Evolutionary conservation across 2,329 filamentous ascomycete genomes (phyloP).

Genomic region (Saccharata proteae): DNA sequence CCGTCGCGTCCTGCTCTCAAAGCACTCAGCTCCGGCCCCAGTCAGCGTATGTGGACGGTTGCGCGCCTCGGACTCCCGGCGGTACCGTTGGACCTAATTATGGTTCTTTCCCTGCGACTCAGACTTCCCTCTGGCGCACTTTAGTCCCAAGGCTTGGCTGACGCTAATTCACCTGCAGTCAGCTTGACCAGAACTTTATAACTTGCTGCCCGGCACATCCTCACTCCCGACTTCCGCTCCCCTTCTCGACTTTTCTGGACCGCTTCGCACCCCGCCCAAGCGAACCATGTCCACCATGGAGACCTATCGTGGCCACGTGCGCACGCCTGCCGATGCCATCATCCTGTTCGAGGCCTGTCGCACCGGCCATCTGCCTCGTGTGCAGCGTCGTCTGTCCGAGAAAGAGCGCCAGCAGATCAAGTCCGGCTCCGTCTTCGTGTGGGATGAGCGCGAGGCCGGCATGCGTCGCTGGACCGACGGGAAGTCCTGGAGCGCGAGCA

Average conservation of each 20-base stretch:
- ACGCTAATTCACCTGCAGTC: constrained; percentile 8
- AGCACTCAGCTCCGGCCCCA: constrained; percentile 2
- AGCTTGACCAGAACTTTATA: constrained; percentile 9
- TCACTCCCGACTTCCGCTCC: neutral
- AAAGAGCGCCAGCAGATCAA: constrained; percentile 95
- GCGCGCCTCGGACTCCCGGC: too few relatives aligned
- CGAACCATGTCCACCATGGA: constrained; percentile 52
- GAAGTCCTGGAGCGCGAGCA: constrained; percentile 97
- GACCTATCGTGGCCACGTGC: constrained; percentile 89
- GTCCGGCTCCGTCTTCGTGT: constrained; percentile 97
- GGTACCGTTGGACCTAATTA: constrained; percentile 8
- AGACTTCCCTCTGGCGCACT: constrained; percentile 8
- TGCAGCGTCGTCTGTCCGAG: constrained; percentile 86
- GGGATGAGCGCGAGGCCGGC: constrained; percentile 95
- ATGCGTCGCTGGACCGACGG: constrained; percentile 99
- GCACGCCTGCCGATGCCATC: constrained; percentile 92
- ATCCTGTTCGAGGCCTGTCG: constrained; percentile 97
- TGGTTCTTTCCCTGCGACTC: constrained; percentile 6
- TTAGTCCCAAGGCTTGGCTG: constrained; percentile 8
- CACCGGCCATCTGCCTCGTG: constrained; percentile 75
- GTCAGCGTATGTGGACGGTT: constrained; percentile 6
- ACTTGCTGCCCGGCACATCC: constrained; percentile 5
- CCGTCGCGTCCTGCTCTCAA: constrained; percentile 4
- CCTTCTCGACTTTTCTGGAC: neutral
- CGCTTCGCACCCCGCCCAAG: neutral